Percentiles rank a stretch among this genome's conserved stretches.
Conservation (phyloP, 192 early-diverging fungal genomes). For the Coemansia sp. region DNA sequence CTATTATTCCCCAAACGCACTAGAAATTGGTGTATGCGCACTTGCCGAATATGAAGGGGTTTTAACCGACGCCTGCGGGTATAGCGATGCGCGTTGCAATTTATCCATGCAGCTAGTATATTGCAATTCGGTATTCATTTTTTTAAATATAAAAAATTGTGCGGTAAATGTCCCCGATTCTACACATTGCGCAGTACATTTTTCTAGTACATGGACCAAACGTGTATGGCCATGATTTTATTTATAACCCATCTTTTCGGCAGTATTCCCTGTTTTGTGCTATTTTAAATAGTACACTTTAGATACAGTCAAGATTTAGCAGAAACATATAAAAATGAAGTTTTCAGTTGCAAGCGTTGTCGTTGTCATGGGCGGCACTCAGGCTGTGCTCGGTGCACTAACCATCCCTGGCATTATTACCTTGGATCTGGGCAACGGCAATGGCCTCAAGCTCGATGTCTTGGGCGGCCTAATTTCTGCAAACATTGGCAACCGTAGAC, state of each 20-base stretch:
- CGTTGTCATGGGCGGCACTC: slow-evolving; percentile 5
- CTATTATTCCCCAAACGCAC: slow-evolving; percentile 6
- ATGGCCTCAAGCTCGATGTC: slow-evolving; percentile 29
- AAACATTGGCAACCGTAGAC: slow-evolving; percentile 18
- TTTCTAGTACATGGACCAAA: background rate
- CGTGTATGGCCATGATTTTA: too few relatives aligned
- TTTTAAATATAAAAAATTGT: background rate
- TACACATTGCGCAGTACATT: background rate
- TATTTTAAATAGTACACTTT: too few relatives aligned
- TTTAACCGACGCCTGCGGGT: background rate
- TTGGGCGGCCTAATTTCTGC: slow-evolving; percentile 38
- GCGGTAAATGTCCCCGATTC: background rate
- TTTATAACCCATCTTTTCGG: too few relatives aligned
- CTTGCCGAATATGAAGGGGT: background rate
- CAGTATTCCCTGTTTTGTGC: too few relatives aligned
- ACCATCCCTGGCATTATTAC: slow-evolving; percentile 39
- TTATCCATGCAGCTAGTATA: background rate
- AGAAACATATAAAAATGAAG: slow-evolving; percentile 10
- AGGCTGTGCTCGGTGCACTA: slow-evolving; percentile 14
- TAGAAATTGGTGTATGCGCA: background rate
- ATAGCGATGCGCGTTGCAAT: background rate
- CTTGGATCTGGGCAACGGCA: slow-evolving; percentile 17
- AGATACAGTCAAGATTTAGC: too few relatives aligned
- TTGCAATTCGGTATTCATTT: background rate
- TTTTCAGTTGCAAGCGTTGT: slow-evolving; percentile 7